Evolutionary conservation across 305 asterid species (phyloP).

Genomic region (Solanum aculeatissimum): DNA sequence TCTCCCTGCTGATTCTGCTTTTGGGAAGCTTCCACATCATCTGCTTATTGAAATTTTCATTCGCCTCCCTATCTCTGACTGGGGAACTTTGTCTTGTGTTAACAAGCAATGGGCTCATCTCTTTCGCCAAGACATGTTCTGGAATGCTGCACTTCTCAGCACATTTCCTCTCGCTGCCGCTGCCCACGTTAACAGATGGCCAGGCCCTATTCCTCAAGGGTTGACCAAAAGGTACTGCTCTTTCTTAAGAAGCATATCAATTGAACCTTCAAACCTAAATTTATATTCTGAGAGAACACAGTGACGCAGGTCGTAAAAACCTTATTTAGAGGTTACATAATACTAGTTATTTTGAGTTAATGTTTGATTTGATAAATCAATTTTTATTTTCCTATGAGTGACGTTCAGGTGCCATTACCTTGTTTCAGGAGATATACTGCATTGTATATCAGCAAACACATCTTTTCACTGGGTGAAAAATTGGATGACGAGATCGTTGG

Average conservation of each 20-base stretch:
- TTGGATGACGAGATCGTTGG: constrained; percentile 58
- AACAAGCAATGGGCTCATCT: constrained; percentile 52
- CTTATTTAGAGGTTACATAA: not conserved
- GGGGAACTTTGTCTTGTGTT: constrained; percentile 49
- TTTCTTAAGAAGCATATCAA: not conserved
- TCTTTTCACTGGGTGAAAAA: constrained; percentile 37
- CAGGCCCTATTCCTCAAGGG: constrained; percentile 70
- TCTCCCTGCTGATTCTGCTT: constrained; percentile 27
- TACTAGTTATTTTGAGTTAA: not conserved
- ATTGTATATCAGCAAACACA: constrained; percentile 31
- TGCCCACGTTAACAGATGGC: constrained; percentile 39
- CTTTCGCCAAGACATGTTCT: constrained; percentile 53
- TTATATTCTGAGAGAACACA: not conserved
- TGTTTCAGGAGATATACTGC: constrained; percentile 71
- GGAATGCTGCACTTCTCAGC: constrained; percentile 55
- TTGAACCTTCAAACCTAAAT: not conserved
- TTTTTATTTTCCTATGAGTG: not conserved
- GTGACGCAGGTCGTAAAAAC: not conserved
- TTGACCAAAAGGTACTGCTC: constrained; percentile 43
- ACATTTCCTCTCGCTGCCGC: constrained; percentile 46
- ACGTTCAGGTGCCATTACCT: constrained; percentile 2
- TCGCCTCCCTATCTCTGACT: constrained; percentile 44
- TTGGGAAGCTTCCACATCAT: constrained; percentile 53
- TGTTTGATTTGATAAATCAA: not conserved
- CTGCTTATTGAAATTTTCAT: constrained; percentile 44